A percentile compares a stretch with the other conserved stretches of the same genome.
These are phyloP conservation scores for Phytophthora megakarya DNA, from an alignment of 352 stramenopile genomes.

Conservation along the genomic window DNA sequence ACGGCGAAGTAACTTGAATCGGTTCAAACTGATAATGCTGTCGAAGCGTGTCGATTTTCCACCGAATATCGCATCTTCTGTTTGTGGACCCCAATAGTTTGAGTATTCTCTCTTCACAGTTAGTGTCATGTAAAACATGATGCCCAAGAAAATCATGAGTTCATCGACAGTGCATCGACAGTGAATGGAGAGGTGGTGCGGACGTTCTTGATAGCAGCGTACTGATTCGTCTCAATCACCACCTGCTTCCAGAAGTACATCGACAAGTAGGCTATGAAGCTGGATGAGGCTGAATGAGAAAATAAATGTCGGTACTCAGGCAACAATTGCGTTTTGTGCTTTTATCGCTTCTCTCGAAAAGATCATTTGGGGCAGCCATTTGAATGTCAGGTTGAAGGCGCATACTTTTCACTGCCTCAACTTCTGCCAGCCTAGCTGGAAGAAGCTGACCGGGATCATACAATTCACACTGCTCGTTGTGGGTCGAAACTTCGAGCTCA, in stretches of 20 bases:
- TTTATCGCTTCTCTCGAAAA: slow-evolving; percentile 4
- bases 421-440: slow-evolving; percentile 14
- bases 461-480: slow-evolving; percentile 2
- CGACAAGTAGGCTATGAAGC: slow-evolving; percentile 5
- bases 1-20: slow-evolving; percentile 19
- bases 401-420: slow-evolving; percentile 1
- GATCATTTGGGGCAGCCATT: slow-evolving; percentile 3
- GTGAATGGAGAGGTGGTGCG: slow-evolving; percentile 8
- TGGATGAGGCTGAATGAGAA: slow-evolving; percentile 7
- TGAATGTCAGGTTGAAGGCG: slow-evolving; percentile 1
- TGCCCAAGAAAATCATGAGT: slow-evolving; percentile 11
- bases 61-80: slow-evolving; percentile 15
- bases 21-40: slow-evolving; percentile 3
- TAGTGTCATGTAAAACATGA: slow-evolving; percentile 23
- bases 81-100: slow-evolving; percentile 14
- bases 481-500: slow-evolving; percentile 1
- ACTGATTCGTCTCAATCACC: slow-evolving; percentile 6
- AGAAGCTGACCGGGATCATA: slow-evolving; percentile 9
- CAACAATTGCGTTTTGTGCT: not conserved
- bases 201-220: slow-evolving; percentile 3
- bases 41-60: slow-evolving; percentile 1
- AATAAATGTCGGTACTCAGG: slow-evolving; percentile 6
- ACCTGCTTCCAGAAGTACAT: slow-evolving; percentile 10
- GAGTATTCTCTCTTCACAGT: slow-evolving; percentile 9
- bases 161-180: slow-evolving; percentile 9